Evolutionary conservation across 164 flowering plant genomes (phyloP).

Genomic region (Tetrastigma voinierianum): DNA sequence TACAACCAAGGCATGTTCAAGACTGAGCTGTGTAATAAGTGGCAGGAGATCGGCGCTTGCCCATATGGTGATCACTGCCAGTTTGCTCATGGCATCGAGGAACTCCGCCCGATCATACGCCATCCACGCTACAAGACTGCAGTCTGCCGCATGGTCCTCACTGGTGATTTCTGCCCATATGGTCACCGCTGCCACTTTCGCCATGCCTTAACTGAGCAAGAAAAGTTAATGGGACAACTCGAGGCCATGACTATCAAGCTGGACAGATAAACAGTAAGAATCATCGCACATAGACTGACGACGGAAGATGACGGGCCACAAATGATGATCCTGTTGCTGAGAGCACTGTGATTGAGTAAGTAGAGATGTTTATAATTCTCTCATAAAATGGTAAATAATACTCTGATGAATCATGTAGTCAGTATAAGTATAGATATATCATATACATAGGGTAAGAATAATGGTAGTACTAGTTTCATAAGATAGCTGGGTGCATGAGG

Average conservation of each 20-base stretch:
- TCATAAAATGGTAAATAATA: constrained; percentile 7
- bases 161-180: constrained; percentile 76
- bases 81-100: constrained; percentile 86
- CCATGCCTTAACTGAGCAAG: constrained; percentile 75
- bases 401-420: not conserved
- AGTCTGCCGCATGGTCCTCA: constrained; percentile 88
- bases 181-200: constrained; percentile 98
- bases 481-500: not conserved
- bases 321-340: too few species aligned
- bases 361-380: constrained; percentile 12
- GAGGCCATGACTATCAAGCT: constrained; percentile 1
- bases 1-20: constrained; percentile 86
- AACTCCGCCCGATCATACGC: constrained; percentile 90
- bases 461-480: constrained; percentile 5
- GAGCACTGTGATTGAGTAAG: not conserved
- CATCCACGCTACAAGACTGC: constrained; percentile 97
- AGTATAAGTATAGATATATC: not conserved
- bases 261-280: not conserved
- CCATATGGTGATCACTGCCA: constrained; percentile 84
- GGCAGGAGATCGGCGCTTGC: constrained; percentile 82
- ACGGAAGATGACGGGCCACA: not conserved
- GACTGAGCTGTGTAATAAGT: constrained; percentile 95
- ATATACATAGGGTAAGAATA: not conserved
- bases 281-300: not conserved
- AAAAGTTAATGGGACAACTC: constrained; percentile 35